These are phyloP conservation scores for Neurospora sp. DNA, from an alignment of 495 filamentous ascomycete genomes.

Conservation along the genomic window DNA sequence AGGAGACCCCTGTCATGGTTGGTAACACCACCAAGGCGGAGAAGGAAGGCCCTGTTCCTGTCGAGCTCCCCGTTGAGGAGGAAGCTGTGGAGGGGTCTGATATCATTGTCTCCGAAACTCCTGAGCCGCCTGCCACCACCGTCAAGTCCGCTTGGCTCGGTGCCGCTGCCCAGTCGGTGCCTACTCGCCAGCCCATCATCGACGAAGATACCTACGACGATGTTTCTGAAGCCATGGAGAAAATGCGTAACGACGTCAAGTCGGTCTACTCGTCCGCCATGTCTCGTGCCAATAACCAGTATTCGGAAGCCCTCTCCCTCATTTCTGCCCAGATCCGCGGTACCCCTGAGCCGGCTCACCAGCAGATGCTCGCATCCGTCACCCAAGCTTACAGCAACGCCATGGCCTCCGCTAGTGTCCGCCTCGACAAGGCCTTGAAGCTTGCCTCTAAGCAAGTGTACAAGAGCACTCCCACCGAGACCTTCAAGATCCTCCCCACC, in stretches of 20 bases:
- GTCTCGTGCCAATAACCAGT: slow-evolving; percentile 50
- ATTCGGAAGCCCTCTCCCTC: slow-evolving; percentile 54
- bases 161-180: slow-evolving; percentile 34
- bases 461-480: slow-evolving; percentile 32
- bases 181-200: slow-evolving; percentile 28
- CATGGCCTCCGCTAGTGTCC: slow-evolving; percentile 48
- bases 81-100: not conserved
- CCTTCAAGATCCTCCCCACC: slow-evolving; percentile 21
- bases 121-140: slow-evolving; percentile 1
- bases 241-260: slow-evolving; percentile 38
- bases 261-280: slow-evolving; percentile 53
- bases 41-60: slow-evolving; percentile 47
- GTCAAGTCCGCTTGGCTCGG: slow-evolving; percentile 36
- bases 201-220: slow-evolving; percentile 35
- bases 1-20: slow-evolving; percentile 14
- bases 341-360: slow-evolving; percentile 50
- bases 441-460: slow-evolving; percentile 36
- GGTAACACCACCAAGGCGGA: slow-evolving; percentile 18
- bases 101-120: not conserved
- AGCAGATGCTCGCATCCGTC: slow-evolving; percentile 54
- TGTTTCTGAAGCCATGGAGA: slow-evolving; percentile 54
- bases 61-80: slow-evolving; percentile 26
- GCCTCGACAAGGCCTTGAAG: slow-evolving; percentile 39
- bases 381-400: slow-evolving; percentile 60
- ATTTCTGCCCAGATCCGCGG: slow-evolving; percentile 57